These are phyloP conservation scores for Alternaria sp. DNA, from an alignment of 2,329 filamentous ascomycete genomes.

Conservation along the genomic window DNA sequence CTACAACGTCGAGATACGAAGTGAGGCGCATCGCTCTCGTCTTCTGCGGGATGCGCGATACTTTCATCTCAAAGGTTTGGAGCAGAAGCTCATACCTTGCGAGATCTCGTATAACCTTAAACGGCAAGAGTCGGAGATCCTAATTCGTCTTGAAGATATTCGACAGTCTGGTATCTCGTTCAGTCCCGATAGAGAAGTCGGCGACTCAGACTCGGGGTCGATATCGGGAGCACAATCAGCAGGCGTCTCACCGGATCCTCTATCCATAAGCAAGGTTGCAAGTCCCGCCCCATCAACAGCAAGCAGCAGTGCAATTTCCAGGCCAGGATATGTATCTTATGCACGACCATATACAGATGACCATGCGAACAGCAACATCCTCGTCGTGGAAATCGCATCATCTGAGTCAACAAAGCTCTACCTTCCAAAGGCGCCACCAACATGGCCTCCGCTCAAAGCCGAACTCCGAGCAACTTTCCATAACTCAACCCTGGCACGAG, in stretches of 20 bases:
- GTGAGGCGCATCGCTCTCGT: slow-evolving; percentile 77
- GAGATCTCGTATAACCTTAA: slow-evolving; percentile 77
- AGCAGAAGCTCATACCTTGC: slow-evolving; percentile 85
- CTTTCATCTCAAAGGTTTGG: slow-evolving; percentile 89
- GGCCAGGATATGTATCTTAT: slow-evolving; percentile 73
- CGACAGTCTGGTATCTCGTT: slow-evolving; percentile 83
- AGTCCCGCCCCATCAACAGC: slow-evolving; percentile 32
- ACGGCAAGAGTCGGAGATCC: slow-evolving; percentile 75
- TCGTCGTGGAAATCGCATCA: slow-evolving; percentile 76
- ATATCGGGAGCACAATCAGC: slow-evolving; percentile 26
- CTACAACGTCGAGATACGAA: slow-evolving; percentile 79
- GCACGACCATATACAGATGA: slow-evolving; percentile 87
- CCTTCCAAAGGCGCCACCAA: slow-evolving; percentile 20
- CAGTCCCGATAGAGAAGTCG: slow-evolving; percentile 55
- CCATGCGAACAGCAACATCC: slow-evolving; percentile 65
- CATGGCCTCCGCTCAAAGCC: slow-evolving; percentile 37
- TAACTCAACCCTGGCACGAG: slow-evolving; percentile 71
- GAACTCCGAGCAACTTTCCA: slow-evolving; percentile 74
- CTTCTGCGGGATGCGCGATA: slow-evolving; percentile 88
- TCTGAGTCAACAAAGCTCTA: slow-evolving; percentile 54
- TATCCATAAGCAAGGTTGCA: slow-evolving; percentile 26
- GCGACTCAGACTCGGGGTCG: slow-evolving; percentile 29
- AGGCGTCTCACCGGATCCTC: slow-evolving; percentile 39
- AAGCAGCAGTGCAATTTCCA: slow-evolving; percentile 19
- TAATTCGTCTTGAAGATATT: slow-evolving; percentile 83